phyloP scores from a whole-genome alignment of 768 basidiomycete species.

The Sutorius australiensis region DNA sequence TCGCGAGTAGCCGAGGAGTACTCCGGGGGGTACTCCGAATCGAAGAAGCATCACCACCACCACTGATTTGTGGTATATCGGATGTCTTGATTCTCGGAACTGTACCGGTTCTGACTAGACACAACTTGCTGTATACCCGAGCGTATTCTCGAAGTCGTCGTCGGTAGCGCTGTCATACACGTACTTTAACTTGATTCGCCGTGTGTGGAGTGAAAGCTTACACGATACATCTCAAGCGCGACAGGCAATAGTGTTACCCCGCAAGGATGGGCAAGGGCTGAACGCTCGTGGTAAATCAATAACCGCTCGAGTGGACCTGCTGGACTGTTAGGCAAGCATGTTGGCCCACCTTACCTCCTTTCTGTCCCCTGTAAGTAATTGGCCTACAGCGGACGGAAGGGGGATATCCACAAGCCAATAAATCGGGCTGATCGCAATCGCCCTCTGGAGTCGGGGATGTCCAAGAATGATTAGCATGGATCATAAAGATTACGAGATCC shows the following conservation, averaged over 20 bases:
- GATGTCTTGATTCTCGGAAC: background rate
- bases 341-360: constrained; percentile 10
- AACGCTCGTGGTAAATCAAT: background rate
- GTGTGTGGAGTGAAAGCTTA: background rate
- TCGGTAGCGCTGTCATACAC: background rate
- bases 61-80: background rate
- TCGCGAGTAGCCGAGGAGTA: constrained; percentile 4
- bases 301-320: background rate
- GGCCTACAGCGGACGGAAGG: constrained; percentile 28
- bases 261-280: background rate
- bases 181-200: background rate
- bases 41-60: background rate
- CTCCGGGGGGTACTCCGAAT: background rate
- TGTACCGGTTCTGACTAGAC: background rate
- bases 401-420: background rate
- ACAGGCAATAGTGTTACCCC: background rate
- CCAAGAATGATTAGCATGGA: background rate
- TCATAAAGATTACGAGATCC: background rate
- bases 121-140: constrained; percentile 8
- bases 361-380: constrained; percentile 18
- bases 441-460: background rate
- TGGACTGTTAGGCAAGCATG: background rate
- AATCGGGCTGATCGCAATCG: background rate
- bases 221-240: background rate
- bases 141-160: background rate